Conservation (phyloP, 768 basidiomycete species). For the Mycena belliarum region DNA sequence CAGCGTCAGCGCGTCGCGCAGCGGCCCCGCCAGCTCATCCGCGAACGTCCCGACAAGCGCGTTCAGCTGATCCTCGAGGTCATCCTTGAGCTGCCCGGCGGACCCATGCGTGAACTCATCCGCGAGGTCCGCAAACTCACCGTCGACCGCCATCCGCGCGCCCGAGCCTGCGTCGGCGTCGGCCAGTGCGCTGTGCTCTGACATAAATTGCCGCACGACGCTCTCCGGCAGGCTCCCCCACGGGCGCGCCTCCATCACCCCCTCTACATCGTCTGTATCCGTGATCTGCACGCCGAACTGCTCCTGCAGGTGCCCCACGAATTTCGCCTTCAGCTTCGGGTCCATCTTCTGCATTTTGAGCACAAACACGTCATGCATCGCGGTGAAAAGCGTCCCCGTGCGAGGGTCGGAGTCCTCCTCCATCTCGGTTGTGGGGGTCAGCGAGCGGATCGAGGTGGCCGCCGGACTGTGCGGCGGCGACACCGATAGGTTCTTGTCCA, state of each 20-base stretch:
- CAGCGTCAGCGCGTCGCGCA: slow-evolving; percentile 14
- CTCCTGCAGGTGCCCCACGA: slow-evolving; percentile 12
- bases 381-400: slow-evolving; percentile 16
- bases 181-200: background rate
- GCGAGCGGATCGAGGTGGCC: background rate
- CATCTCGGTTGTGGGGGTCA: slow-evolving; percentile 6
- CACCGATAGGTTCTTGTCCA: slow-evolving; percentile 17
- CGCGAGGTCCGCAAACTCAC: slow-evolving; percentile 5
- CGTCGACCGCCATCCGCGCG: slow-evolving; percentile 1
- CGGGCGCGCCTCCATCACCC: background rate
- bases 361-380: slow-evolving; percentile 21
- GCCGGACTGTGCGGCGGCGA: slow-evolving; percentile 14
- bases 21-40: slow-evolving; percentile 11
- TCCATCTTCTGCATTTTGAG: slow-evolving; percentile 19
- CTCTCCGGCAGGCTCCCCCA: slow-evolving; percentile 14
- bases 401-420: slow-evolving; percentile 6
- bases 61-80: slow-evolving; percentile 13
- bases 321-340: slow-evolving; percentile 12
- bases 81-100: slow-evolving; percentile 11
- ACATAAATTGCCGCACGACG: slow-evolving; percentile 11
- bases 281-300: slow-evolving; percentile 16
- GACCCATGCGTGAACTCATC: slow-evolving; percentile 15
- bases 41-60: slow-evolving; percentile 4
- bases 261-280: background rate
- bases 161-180: background rate